Percentiles rank a stretch among this genome's conserved stretches.
Evolutionary conservation across 1,139 yeast genomes (phyloP).

Genomic region (Yamadazyma membranifaciens): DNA sequence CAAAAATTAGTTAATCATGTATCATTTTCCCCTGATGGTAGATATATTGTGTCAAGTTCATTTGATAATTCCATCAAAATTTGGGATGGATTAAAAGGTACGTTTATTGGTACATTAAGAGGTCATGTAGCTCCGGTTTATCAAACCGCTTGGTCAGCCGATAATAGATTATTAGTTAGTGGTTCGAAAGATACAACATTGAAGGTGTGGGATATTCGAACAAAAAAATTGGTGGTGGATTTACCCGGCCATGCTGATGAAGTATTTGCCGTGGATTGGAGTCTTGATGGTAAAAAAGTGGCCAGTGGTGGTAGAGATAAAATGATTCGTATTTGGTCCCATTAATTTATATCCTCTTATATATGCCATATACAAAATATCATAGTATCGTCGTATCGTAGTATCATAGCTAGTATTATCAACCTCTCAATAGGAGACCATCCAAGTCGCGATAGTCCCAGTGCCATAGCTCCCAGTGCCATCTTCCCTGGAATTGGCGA

Average conservation of each 20-base stretch:
- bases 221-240: slow-evolving; percentile 80
- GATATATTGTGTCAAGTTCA: slow-evolving; percentile 86
- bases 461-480: too few species aligned
- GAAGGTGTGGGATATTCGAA: slow-evolving; percentile 94
- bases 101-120: slow-evolving; percentile 82
- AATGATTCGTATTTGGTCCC: slow-evolving; percentile 90
- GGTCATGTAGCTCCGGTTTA: slow-evolving; percentile 99
- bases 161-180: slow-evolving; percentile 84
- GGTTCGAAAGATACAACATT: slow-evolving; percentile 96
- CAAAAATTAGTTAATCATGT: slow-evolving; percentile 96
- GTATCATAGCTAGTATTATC: too few species aligned
- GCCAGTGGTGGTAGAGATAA: slow-evolving; percentile 98
- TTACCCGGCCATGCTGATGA: slow-evolving; percentile 96
- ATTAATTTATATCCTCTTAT: slow-evolving; percentile 31
- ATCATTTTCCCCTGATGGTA: slow-evolving; percentile 93
- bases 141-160: slow-evolving; percentile 99
- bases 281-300: slow-evolving; percentile 88
- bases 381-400: too few species aligned
- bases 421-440: too few species aligned
- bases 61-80: slow-evolving; percentile 92
- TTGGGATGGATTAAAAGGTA: slow-evolving; percentile 96
- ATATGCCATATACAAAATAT: too few species aligned
- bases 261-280: slow-evolving; percentile 97
- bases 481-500: too few species aligned
- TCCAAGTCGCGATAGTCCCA: too few species aligned